Percentiles rank a stretch among this genome's conserved stretches.
These are phyloP conservation scores for Phytophthora pseudosyringae DNA, from an alignment of 352 stramenopile genomes.

Conservation along the genomic window DNA sequence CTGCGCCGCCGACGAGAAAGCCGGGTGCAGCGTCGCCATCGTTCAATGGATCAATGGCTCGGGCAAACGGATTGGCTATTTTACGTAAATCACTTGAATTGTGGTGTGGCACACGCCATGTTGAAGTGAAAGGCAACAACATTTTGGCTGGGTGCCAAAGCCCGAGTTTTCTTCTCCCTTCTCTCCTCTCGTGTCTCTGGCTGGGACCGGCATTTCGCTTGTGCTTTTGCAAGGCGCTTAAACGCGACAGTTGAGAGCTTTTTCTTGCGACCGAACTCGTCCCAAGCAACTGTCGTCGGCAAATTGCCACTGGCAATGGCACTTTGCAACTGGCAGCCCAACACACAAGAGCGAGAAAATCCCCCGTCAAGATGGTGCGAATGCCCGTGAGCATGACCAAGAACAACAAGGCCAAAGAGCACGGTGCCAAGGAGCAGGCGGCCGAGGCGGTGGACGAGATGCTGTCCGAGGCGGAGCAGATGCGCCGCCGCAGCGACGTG, in stretches of 20 bases:
- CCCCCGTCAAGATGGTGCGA: conserved; percentile 12
- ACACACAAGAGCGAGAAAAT: conserved; percentile 9
- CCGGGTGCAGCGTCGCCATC: conserved; percentile 21
- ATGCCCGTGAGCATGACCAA: conserved; percentile 41
- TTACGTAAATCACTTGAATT: neutral
- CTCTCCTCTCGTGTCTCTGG: conserved; percentile 21
- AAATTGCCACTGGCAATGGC: neutral
- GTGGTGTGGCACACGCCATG: conserved; percentile 18
- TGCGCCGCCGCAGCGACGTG: conserved; percentile 23
- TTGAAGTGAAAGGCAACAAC: conserved; percentile 30
- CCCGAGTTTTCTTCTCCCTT: conserved; percentile 33
- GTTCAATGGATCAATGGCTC: conserved; percentile 4
- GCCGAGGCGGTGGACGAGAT: conserved; percentile 32
- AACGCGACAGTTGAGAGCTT: conserved; percentile 15
- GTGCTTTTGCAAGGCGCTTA: conserved; percentile 2
- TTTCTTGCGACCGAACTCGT: conserved; percentile 7
- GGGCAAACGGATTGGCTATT: neutral
- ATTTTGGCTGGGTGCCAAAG: neutral
- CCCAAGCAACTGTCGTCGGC: conserved; percentile 1
- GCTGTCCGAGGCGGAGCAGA: conserved; percentile 34
- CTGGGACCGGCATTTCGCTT: conserved; percentile 1
- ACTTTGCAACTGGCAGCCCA: conserved; percentile 25
- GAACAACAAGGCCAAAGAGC: conserved; percentile 19
- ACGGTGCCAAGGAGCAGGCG: conserved; percentile 25
- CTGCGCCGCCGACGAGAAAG: conserved; percentile 41